Evolutionary conservation across 2,329 filamentous ascomycete species (phyloP).

Genomic region (Penicillium vulpinum): DNA sequence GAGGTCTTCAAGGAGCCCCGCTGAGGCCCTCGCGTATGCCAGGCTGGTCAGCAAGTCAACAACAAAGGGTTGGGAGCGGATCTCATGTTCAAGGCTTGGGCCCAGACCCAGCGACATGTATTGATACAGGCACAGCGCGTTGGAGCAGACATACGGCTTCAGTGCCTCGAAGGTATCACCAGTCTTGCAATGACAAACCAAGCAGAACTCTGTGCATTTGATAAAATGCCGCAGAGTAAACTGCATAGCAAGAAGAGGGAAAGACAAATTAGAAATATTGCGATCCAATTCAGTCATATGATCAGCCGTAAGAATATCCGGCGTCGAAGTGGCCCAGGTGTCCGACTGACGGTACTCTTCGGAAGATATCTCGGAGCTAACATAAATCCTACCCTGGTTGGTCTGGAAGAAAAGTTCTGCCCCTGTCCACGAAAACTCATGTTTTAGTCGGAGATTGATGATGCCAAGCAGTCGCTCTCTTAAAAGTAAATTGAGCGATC

Average conservation of each 20-base stretch:
- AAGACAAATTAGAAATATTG: constrained; percentile 44
- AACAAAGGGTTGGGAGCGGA: constrained; percentile 74
- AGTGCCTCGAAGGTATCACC: constrained; percentile 58
- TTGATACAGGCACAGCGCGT: constrained; percentile 77
- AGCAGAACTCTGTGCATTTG: constrained; percentile 81
- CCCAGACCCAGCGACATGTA: constrained; percentile 86
- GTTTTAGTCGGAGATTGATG: constrained; percentile 57
- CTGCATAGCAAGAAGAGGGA: constrained; percentile 66
- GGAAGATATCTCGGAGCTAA: constrained; percentile 9
- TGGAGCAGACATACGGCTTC: constrained; percentile 70
- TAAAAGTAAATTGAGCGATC: constrained; percentile 68
- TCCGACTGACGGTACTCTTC: constrained; percentile 26
- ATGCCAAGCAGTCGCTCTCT: constrained; percentile 64
- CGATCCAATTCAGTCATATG: constrained; percentile 44
- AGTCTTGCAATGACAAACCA: constrained; percentile 75
- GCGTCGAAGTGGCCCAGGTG: constrained; percentile 27
- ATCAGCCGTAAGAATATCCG: constrained; percentile 52
- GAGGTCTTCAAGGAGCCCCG: constrained; percentile 50
- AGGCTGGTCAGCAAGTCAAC: constrained; percentile 84
- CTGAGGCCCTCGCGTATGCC: constrained; percentile 63
- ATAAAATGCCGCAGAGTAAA: constrained; percentile 75
- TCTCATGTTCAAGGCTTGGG: constrained; percentile 80
- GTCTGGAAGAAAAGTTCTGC: constrained; percentile 62
- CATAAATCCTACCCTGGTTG: constrained; percentile 39
- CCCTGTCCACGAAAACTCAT: constrained; percentile 64